phyloP scores from a whole-genome alignment of 2,329 filamentous ascomycete species.

The Cladosporium sphaerospermum region DNA sequence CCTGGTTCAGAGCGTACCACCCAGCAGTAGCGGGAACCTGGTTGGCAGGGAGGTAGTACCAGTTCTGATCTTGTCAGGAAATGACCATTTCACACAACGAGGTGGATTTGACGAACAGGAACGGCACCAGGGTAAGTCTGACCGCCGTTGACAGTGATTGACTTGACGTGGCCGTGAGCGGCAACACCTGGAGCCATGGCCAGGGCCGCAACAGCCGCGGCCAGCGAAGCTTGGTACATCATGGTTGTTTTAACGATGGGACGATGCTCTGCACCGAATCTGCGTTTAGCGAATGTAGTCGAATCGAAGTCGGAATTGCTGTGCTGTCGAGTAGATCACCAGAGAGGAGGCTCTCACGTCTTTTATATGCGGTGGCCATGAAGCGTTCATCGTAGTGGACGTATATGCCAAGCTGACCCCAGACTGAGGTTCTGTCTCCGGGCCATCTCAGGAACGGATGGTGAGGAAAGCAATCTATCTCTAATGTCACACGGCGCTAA shows the following conservation, averaged over 20 bases:
- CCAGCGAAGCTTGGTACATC: conserved; percentile 7
- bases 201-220: conserved; percentile 6
- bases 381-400: not conserved
- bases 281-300: conserved; percentile 3
- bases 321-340: not conserved
- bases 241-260: conserved; percentile 2
- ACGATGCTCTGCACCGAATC: not conserved
- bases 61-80: not conserved
- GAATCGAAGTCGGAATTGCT: not conserved
- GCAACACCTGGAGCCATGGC: conserved; percentile 14
- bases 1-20: conserved; percentile 23
- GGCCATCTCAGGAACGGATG: conserved; percentile 10
- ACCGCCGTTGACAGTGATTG: conserved; percentile 37
- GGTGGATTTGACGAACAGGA: not conserved
- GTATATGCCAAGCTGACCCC: conserved; percentile 4
- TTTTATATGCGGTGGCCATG: not conserved
- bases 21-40: not conserved
- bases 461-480: conserved; percentile 8
- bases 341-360: not conserved
- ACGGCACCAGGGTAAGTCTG: conserved; percentile 31
- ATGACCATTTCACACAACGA: not conserved
- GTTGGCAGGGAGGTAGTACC: conserved; percentile 3
- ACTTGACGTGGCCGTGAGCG: conserved; percentile 42
- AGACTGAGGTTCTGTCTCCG: conserved; percentile 4
- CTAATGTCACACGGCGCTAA: conserved; percentile 6